Base-by-base conservation (phyloP, 306 rosid genomes). In the Canavalia ensiformis region DNA sequence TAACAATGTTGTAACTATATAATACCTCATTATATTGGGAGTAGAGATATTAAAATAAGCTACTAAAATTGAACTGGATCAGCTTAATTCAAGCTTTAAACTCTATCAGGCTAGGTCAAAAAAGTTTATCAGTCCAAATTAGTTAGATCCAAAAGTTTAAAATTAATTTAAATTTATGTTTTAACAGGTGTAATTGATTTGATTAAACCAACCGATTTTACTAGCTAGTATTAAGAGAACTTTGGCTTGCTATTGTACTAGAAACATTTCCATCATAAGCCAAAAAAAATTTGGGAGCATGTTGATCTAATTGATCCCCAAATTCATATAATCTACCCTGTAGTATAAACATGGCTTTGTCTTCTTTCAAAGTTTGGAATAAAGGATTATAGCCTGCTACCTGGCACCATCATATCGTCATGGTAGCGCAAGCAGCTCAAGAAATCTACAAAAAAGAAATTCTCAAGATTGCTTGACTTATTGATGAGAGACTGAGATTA, bases 361-460 rank as follows among this genome's bases (percentile, higher is more conserved):
- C 69, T 54, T 66, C 50, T 83, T 76, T 57, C 67, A 11, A 59
- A 5, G 45, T 28, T 66, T 57, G 72, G 46, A 51, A 72, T 64
- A 72, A 84, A 66, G 39, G 58, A 67, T 10, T 42, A 50, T 41
- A 29, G 49, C 34, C 69, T 29, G 49, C 37, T 47, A 45, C 3
- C 66, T 72, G 64, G 65, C 85, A 75, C 29, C 84, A 84, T 83
- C 83, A 71, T 79, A 58, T 56, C 78, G 84, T 87, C 89, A 81
- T 68, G 50, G 28, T 57, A 42, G 80, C 84, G 74, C 72, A 76
- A 77, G 75, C 66, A 78, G 11, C 34, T 35, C 35, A 68, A 31
- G 54, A 71, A 72, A 58, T 58, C 8, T 12, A 65, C 58, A 57
- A 7, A 18, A 18, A 18, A 18, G 25, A 18, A 18, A 18, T 5